Evolutionary conservation across 495 filamentous ascomycete genomes (phyloP), one percentile per base, ranked within the genome.

Genomic region (Talaromyces borbonicus): DNA sequence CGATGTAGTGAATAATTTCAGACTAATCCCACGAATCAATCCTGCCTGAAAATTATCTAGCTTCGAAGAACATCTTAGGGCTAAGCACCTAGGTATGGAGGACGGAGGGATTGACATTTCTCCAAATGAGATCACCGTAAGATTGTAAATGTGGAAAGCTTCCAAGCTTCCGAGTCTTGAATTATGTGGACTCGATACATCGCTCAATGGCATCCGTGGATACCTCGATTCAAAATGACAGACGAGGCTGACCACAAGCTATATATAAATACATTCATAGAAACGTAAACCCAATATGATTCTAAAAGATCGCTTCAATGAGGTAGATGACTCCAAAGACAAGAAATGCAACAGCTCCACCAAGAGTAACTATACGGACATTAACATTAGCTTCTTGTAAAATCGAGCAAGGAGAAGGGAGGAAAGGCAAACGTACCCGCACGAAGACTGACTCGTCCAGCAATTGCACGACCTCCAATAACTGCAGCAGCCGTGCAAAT

Each of bases 401-500:
- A 31, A 7, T 38, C 35, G 11, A 35, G 7, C 35, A 22, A 29
- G 19, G 41, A 8, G n/a, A 20, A 48, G 18, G 22, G 14, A 41
- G 24, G 11, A 14, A 23, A 49, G 15, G 23, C 40, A 39, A 26
- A 89, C 90, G 74, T 78, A 97, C 92, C 88, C 73, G 93, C 85
- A 73, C 87, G 84, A 66, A 98, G 79, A 73, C 90, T 96, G 47
- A 98, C 93, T 63, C 75, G 81, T 16, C 90, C 92, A 35, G 92
- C 92, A 56, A 98, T 83, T 43, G 90, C 92, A 52, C 87, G 72
- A 29, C 92, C 92, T 5, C 92, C 92, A 47, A 98, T 73, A 15
- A 98, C 92, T n/a, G 92, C 92, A 33, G 84, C 83, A 22, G 84
- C 83, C 5, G 92, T 98, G 66, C 92, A 98, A 40, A 87, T 74